Evolutionary conservation across 1,284 basidiomycete species (phyloP), one percentile per base, ranked within the genome.

Genomic region (Boletellus deceptivus): DNA sequence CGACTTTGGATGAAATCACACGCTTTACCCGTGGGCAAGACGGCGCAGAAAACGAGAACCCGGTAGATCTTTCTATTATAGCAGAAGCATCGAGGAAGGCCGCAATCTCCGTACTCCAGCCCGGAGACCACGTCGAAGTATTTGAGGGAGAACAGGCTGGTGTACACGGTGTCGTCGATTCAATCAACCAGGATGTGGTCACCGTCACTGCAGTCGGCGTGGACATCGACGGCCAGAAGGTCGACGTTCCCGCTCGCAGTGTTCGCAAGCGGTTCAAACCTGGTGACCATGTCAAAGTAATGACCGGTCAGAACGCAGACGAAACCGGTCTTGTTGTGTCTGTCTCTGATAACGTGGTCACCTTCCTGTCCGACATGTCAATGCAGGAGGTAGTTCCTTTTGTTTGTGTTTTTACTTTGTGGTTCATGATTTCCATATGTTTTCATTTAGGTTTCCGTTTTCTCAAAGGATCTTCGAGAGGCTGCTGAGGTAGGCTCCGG

Each of bases 231-330:
- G 89, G 86, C 2, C 88, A 91, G 66, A 86, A 85, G 62, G 80
- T 93, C 48, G 93, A 98, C 57, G 82, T 99, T 6, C 89, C 91
- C 0, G 91, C 93, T 1, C 77, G 89, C 49, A 91, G 90, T 64
- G 93, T 98, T 3, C 80, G 94, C 58, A 99, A 99, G 73, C 80
- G 88, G 43, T 99, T 99, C 77, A 93, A 93, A 68, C 82, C 93
- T 46, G 97, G 96, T 68, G 96, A 99, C 71, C 97, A 99, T 65
- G 92, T 99, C 74, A 98, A 98, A 75, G 96, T 99, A 52, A 93
- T 98, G 83, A 80, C 86, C 7, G 96, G 96, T 22, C 89, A 95
- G 72, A 98, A 98, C 65, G 82, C 84, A 9, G 93, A 97, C 63
- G 94, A 98, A 72, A 97, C 94, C 6, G 96, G 96, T 75, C 79